phyloP scores from a whole-genome alignment of 768 basidiomycete species.

The Suillus weaverae region DNA sequence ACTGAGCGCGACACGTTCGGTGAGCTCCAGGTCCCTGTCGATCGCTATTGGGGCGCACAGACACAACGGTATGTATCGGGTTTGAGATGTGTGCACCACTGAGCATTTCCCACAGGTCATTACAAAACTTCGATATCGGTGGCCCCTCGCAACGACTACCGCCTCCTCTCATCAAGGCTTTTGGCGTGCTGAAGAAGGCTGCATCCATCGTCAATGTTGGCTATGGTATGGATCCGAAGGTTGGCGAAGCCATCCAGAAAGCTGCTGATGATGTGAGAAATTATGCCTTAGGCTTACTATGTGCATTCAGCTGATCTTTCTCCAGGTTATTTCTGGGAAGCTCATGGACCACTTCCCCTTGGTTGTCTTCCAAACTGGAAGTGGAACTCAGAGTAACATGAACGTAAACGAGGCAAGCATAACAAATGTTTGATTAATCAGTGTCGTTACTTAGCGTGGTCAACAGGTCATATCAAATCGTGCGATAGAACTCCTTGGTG shows the following conservation, averaged over 20 bases:
- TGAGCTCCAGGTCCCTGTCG: conserved; percentile 83
- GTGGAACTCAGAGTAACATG: conserved; percentile 99
- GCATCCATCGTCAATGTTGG: conserved; percentile 86
- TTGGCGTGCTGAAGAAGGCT: conserved; percentile 96
- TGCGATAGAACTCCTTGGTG: conserved; percentile 95
- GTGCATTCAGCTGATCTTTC: conserved; percentile 4
- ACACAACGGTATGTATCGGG: conserved; percentile 73
- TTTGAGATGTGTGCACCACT: conserved; percentile 1
- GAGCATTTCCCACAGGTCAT: conserved; percentile 51
- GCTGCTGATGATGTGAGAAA: conserved; percentile 88
- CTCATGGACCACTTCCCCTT: conserved; percentile 95
- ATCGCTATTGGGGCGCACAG: conserved; percentile 97
- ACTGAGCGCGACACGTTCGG: conserved; percentile 95
- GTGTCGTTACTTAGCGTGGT: background rate
- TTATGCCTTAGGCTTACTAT: background rate
- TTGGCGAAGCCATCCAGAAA: conserved; percentile 85
- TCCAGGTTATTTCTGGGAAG: conserved; percentile 92
- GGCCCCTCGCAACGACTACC: conserved; percentile 93
- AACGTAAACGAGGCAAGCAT: conserved; percentile 86
- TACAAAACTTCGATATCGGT: conserved; percentile 99
- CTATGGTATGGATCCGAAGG: conserved; percentile 88
- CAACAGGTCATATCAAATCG: conserved; percentile 93
- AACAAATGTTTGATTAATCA: background rate
- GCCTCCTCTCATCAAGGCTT: conserved; percentile 94
- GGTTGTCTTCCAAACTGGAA: conserved; percentile 99